Base-by-base conservation (phyloP, 2,329 filamentous ascomycete species). In the Orbilia blumenaviensis region DNA sequence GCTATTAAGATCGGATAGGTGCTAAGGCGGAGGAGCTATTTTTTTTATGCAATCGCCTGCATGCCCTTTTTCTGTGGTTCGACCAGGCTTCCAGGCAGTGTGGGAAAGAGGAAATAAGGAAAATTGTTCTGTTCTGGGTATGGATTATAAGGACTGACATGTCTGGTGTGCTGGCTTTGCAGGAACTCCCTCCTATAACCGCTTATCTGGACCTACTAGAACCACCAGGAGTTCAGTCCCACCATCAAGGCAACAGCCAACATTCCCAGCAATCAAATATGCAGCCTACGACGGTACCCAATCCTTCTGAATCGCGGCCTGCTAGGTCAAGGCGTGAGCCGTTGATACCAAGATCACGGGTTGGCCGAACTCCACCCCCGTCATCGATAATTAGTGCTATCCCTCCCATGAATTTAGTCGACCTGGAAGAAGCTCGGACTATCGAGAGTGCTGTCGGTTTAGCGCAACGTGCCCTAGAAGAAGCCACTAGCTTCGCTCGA, bases 101-200 rank as follows among this genome's bases (percentile, higher is more conserved):
- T 41, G 14, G 34, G 60, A 21, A 52, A 66, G 32, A 58, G 38
- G 25, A 64, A 36, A 58, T 21, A 25, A 58, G 41, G 44, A 60
- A 58, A 34, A 42, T 25, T 12, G 23, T 66, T 73, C 44, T 66
- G 54, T 66, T 52, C 62, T 62, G 14, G 62, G 61, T 61, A 61
- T 66, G 44, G 62, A 74, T 54, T 50, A 34, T 50, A 61, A 44
- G 29, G 32, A 73, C 69, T 74, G 69, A 74, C 69, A 74, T 74
- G 69, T 74, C 27, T 67, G 62, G 69, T 74, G 69, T 54, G 69
- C 69, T 74, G 69, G 69, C 69, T 74, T 74, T 74, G 69, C 69
- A 74, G 69, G 69, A 74, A 74, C 69, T 67, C 69, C 69, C 62
- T 67, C 69, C 69, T 54, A 61, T 74, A 67, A 66, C 69, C 62